Percentiles rank a stretch among this genome's conserved stretches.
Conservation (phyloP, 2,329 filamentous ascomycete species). For the Clarireedia hainanense region DNA sequence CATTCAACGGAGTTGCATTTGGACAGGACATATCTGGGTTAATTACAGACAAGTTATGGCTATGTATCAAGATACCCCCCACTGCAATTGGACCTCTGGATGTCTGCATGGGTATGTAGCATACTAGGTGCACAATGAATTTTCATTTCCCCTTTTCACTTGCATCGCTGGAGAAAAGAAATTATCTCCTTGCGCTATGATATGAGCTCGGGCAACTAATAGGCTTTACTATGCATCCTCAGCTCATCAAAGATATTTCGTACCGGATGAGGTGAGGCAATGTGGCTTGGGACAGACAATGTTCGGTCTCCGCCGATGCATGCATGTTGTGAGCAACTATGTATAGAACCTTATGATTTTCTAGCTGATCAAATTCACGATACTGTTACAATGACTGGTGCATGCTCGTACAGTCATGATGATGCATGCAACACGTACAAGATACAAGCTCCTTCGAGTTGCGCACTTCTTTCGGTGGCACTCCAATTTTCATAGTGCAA, state of each 20-base stretch:
- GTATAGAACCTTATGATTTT: too few relatives aligned
- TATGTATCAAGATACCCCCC: conserved; percentile 7
- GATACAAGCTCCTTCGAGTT: too few relatives aligned
- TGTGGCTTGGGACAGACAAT: background rate
- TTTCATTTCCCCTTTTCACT: background rate
- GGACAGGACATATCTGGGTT: conserved; percentile 5
- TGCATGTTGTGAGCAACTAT: background rate
- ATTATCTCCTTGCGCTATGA: too few relatives aligned
- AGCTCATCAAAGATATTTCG: background rate
- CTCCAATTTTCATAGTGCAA: too few relatives aligned
- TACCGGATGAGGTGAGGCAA: background rate
- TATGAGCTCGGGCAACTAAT: too few relatives aligned
- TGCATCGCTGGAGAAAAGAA: background rate
- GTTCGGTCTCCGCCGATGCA: background rate
- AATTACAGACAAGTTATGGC: conserved; percentile 5
- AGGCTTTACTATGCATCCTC: too few relatives aligned
- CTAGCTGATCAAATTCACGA: too few relatives aligned
- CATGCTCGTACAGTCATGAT: too few relatives aligned
- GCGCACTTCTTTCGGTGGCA: too few relatives aligned
- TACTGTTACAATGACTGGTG: too few relatives aligned
- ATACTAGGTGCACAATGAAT: background rate
- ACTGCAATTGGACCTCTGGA: conserved; percentile 6
- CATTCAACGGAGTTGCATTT: conserved; percentile 4
- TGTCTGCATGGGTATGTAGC: conserved; percentile 5
- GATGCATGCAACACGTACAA: too few relatives aligned